Evolutionary conservation across 2,329 filamentous ascomycete genomes (phyloP), one percentile per base, ranked within the genome.

Genomic region (Neonectria ditissima): DNA sequence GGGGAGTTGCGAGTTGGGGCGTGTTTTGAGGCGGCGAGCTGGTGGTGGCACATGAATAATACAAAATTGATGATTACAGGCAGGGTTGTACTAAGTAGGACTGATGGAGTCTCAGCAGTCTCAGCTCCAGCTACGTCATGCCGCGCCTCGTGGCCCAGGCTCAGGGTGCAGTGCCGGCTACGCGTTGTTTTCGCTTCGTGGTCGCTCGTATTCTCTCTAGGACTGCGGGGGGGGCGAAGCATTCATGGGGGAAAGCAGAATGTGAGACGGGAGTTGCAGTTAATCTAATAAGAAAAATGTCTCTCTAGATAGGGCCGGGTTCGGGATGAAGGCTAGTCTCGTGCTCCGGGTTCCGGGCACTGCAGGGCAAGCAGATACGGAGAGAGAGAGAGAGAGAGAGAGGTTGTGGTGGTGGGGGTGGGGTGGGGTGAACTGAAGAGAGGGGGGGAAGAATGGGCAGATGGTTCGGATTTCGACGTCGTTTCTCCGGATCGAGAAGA

Each of bases 111-210:
- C 43, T 50, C 55, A 62, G 50, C 52, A 43, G 52, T 57, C 43
- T 50, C 55, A 62, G 50, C 52, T 48, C 32, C 32, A 34, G 53
- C 63, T 69, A 72, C 69, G 69, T 72, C 69, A 72, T 72, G 44
- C 51, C 62, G 69, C 63, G 30, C 6, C 45, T 18, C 13, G 44
- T 60, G 56, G 62, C 32, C 56, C 47, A 39, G 22, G 47, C 53
- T 57, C n/a, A n/a, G n/a, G n/a, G n/a, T n/a, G 26, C 26, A 18
- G 13, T 13, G 20, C 26, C 50, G 18, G 13, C 39, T 39, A 39
- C 32, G n/a, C 20, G 4, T 48, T 18, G 11, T 18, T 24, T 45
- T 9, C 39, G 22, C 11, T 20, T 11, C 9, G 6, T 11, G 20
- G 37, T 9, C 16, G n/a, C 37, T 7, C 30, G 30, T 11, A 13